These are phyloP conservation scores for Colletotrichum musae DNA, from an alignment of 2,329 filamentous ascomycete genomes.

Conservation along the genomic window DNA sequence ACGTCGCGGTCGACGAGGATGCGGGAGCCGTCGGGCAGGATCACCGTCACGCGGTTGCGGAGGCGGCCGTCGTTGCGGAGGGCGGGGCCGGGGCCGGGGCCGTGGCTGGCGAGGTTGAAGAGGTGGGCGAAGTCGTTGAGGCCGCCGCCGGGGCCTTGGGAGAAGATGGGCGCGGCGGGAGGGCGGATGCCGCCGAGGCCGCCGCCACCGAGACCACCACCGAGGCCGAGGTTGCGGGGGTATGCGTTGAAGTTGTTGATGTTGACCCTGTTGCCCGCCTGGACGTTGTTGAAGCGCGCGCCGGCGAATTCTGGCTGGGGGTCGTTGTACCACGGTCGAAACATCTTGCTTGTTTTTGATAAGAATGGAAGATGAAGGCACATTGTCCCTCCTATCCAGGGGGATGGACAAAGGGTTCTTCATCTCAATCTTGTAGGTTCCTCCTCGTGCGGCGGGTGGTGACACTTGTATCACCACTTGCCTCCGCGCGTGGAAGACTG, in stretches of 20 bases:
- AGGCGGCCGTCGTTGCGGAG: constrained; percentile 21
- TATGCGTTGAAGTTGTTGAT: constrained; percentile 28
- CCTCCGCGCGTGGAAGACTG: background rate
- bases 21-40: constrained; percentile 26
- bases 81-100: background rate
- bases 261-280: constrained; percentile 25
- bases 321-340: constrained; percentile 25
- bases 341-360: background rate
- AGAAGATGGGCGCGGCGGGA: background rate
- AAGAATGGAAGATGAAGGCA: background rate
- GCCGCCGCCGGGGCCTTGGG: background rate
- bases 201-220: background rate
- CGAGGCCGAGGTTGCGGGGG: background rate
- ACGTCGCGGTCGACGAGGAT: constrained; percentile 30
- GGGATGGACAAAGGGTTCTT: background rate
- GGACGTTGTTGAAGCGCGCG: constrained; percentile 16
- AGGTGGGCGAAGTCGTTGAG: constrained; percentile 27
- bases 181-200: background rate
- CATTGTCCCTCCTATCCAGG: background rate
- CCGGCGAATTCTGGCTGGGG: constrained; percentile 10
- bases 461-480: constrained; percentile 10
- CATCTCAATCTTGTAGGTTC: background rate
- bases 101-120: constrained; percentile 21
- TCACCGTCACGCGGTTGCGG: constrained; percentile 34
- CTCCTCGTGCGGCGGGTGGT: background rate